Evolutionary conservation across 2,329 filamentous ascomycete species (phyloP), one percentile per base, ranked within the genome.

Genomic region (Gnomoniopsis sp.): DNA sequence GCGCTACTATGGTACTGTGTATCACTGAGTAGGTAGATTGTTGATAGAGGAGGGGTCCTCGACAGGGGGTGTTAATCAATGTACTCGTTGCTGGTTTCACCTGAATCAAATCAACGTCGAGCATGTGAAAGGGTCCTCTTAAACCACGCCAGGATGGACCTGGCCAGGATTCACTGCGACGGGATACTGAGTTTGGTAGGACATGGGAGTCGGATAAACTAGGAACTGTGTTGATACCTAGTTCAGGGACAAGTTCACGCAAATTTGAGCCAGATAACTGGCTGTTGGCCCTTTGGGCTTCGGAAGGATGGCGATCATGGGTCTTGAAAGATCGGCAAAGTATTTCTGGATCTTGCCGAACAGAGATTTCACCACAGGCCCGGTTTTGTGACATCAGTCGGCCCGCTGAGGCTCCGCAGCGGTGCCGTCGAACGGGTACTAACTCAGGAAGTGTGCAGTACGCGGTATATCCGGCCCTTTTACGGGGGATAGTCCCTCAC

Each of bases 301-400:
- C 43, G 58, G 49, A 41, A 30, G 50, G 44, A 52, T 41, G 46
- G n/a, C 57, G 46, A 49, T 50, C 50, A 55, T 58, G 51, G 51
- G 41, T 49, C 38, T 49, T 44, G 51, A 30, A 17, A 38, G 33
- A 43, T 55, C 41, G 26, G 34, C 49, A 48, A 41, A 22, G 43
- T 38, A 43, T 21, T 19, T 41, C 43, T 57, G 59, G 59, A 46
- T 50, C 57, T 51, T 53, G 34, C 52, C 53, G 52, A 58, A 53
- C 59, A 61, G 59, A 61, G 57, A 61, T 61, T 61, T 61, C 44
- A 53, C 44, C 30, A 11, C 14, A 22, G 56, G 49, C 59, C 59
- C 59, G 57, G 26, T 53, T 61, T 61, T 56, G 49, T 61, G 59
- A 61, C 59, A 61, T 61, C 59, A 61, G 30, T 17, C 15, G 47